Evolutionary conservation across 257 asterid genomes (phyloP).

Genomic region (Jaltomata sinuosa): DNA sequence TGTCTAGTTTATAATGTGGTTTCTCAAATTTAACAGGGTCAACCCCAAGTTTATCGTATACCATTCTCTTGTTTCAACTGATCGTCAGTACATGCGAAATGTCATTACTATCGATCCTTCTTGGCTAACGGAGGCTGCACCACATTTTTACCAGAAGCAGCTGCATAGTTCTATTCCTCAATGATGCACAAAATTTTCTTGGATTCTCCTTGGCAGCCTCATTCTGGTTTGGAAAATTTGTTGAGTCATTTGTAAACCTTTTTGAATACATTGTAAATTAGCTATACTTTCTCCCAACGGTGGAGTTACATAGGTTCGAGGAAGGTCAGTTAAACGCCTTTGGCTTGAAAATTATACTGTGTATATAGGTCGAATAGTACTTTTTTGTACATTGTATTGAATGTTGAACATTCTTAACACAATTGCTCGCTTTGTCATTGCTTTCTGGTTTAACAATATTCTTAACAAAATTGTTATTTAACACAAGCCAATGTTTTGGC

Average conservation of each 20-base stretch:
- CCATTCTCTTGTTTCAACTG: conserved; percentile 89
- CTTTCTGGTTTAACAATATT: too few species aligned
- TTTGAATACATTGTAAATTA: not conserved
- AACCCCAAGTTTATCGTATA: conserved; percentile 88
- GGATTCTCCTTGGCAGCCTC: not conserved
- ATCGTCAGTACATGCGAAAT: conserved; percentile 90
- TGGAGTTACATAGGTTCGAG: not conserved
- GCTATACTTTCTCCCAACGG: not conserved
- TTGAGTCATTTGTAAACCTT: not conserved
- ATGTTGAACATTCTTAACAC: not conserved
- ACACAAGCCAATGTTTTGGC: too few species aligned
- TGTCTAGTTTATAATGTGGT: not conserved
- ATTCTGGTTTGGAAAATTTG: not conserved
- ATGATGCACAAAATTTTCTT: conserved; percentile 13
- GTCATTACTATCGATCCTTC: conserved; percentile 79
- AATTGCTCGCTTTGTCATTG: not conserved
- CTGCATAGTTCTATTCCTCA: conserved; percentile 32
- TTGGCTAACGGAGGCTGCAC: conserved; percentile 88
- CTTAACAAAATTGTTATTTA: too few species aligned
- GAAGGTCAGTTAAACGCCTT: not conserved
- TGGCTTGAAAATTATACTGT: not conserved
- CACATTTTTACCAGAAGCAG: conserved; percentile 73
- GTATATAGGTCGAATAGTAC: not conserved
- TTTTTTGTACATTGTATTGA: not conserved
- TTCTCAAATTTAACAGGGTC: conserved; percentile 39